phyloP scores from a whole-genome alignment of 768 basidiomycete genomes.

The Strobilomyces dryophilus region DNA sequence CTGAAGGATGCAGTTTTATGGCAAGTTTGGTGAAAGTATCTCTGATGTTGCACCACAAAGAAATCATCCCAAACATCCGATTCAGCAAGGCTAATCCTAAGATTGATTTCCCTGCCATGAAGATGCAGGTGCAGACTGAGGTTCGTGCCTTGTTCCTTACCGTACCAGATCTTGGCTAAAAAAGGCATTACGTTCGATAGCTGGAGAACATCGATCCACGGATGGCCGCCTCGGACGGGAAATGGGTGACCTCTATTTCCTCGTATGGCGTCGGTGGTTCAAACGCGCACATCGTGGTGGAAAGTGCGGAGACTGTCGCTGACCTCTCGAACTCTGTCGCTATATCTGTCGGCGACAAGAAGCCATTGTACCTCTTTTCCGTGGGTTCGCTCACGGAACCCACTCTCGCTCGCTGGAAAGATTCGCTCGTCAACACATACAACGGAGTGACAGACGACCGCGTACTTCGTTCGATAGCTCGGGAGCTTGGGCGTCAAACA shows the following conservation, averaged over 20 bases:
- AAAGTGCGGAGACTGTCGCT: constrained; percentile 17
- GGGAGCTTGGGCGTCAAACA: constrained; percentile 27
- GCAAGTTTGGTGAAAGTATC: constrained; percentile 33
- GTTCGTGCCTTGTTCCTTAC: not conserved
- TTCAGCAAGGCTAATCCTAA: constrained; percentile 27
- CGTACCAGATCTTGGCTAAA: not conserved
- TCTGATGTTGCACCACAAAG: constrained; percentile 30
- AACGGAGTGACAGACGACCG: constrained; percentile 17
- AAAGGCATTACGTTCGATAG: not conserved
- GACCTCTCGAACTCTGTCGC: constrained; percentile 8
- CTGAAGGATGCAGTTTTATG: constrained; percentile 31
- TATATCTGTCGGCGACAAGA: not conserved
- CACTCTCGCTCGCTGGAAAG: constrained; percentile 23
- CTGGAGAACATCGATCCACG: constrained; percentile 23
- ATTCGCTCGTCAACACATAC: constrained; percentile 15
- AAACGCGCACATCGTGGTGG: constrained; percentile 32
- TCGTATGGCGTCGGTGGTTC: constrained; percentile 34
- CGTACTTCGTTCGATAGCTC: constrained; percentile 25
- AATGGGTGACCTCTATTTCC: constrained; percentile 31
- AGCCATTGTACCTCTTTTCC: constrained; percentile 24
- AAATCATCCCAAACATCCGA: constrained; percentile 27
- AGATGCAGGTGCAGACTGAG: constrained; percentile 27
- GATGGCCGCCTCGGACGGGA: constrained; percentile 27
- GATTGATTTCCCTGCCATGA: constrained; percentile 22
- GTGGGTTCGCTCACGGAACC: constrained; percentile 27